These are phyloP conservation scores for Avena atlantica DNA, from an alignment of 176 grass and related monocot genomes.

Conservation along the genomic window DNA sequence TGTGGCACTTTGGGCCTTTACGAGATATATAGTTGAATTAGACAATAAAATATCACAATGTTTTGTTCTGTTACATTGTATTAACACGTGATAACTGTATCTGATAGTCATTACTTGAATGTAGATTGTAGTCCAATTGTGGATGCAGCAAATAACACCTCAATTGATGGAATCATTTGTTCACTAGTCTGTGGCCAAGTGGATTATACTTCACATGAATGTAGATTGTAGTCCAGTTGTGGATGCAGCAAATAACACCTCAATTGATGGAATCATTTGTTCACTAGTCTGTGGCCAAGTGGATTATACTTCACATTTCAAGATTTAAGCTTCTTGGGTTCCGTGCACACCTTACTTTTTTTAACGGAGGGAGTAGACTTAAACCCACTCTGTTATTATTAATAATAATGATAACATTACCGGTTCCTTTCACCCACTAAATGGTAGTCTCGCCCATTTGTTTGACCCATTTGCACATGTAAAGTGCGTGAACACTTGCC, in stretches of 20 bases:
- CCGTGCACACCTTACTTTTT: background rate
- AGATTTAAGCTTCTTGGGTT: background rate
- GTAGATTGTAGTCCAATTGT: constrained; percentile 14
- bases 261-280: constrained; percentile 20
- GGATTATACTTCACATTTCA: constrained; percentile 11
- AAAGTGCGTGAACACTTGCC: background rate
- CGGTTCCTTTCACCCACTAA: constrained; percentile 11
- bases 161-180: constrained; percentile 20
- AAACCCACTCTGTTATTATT: background rate
- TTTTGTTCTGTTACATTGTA: constrained; percentile 4
- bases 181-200: constrained; percentile 16
- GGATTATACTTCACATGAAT: constrained; percentile 7
- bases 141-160: background rate
- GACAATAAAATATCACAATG: background rate
- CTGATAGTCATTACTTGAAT: constrained; percentile 30
- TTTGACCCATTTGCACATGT: background rate
- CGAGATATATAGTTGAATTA: background rate
- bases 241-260: background rate
- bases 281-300: constrained; percentile 16
- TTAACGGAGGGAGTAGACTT: background rate
- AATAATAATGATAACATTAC: background rate
- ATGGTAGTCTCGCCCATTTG: background rate
- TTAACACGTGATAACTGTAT: background rate
- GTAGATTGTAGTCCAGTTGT: constrained; percentile 22
- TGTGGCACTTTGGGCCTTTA: constrained; percentile 15